phyloP scores from a whole-genome alignment of 176 grass and related monocot species.

The Ensete ventricosum region DNA sequence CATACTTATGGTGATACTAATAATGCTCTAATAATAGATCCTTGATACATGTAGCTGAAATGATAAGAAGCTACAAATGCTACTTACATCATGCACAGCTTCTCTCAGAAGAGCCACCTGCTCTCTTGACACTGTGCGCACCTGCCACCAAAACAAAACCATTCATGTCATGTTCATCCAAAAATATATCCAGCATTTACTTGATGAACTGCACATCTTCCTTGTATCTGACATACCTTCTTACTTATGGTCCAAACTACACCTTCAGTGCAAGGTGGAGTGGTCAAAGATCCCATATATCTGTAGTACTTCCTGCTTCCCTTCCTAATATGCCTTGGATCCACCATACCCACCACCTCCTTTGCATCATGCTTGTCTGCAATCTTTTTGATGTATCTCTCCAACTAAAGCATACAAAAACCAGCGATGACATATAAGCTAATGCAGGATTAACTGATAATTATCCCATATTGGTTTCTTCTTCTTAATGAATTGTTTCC shows the following conservation, averaged over 20 bases:
- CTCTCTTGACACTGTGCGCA: constrained; percentile 35
- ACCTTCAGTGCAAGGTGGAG: constrained; percentile 60
- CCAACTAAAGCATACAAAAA: constrained; percentile 26
- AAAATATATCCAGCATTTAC: background rate
- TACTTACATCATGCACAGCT: constrained; percentile 62
- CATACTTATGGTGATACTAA: too few relatives aligned
- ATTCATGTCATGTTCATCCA: too few relatives aligned
- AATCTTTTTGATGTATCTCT: constrained; percentile 32
- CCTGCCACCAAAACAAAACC: constrained; percentile 19
- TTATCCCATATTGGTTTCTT: too few relatives aligned
- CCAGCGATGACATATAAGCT: too few relatives aligned
- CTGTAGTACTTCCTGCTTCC: constrained; percentile 48
- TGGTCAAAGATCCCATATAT: constrained; percentile 73
- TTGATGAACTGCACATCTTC: background rate
- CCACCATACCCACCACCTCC: constrained; percentile 24
- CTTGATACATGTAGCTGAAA: too few relatives aligned
- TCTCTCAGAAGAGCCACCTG: constrained; percentile 53
- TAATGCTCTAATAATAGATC: too few relatives aligned
- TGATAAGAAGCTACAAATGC: background rate
- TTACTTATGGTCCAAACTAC: constrained; percentile 60
- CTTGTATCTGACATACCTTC: constrained; percentile 24
- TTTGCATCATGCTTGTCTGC: constrained; percentile 20
- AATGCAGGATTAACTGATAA: too few relatives aligned
- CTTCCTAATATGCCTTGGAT: constrained; percentile 25
- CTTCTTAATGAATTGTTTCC: too few relatives aligned